phyloP scores from a whole-genome alignment of 345 rosid species.

The rapeseed (Brassica napus) region Da-Ae NC_063442.1:17325501-17326000 shows the following conservation, averaged over 20 bases:
- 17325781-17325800: no score
- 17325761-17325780: no score
- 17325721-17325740: no score
- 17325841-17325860: no score
- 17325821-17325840: no score
- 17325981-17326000: no score
- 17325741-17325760: no score
- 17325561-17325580: neutral
- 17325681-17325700: neutral
- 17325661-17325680: neutral
- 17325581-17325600: neutral
- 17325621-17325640: neutral
- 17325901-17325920: no score
- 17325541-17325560: neutral
- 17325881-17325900: neutral
- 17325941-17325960: no score
- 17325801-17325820: no score
- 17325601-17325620: neutral
- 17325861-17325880: neutral
- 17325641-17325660: neutral
- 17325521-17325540: neutral
- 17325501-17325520: conserved; percentile 32
- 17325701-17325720: neutral
- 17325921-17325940: no score
- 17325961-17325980: no score